Conservation (phyloP, 805 yeast species). For the Wickerhamomyces rabaulensis region DNA sequence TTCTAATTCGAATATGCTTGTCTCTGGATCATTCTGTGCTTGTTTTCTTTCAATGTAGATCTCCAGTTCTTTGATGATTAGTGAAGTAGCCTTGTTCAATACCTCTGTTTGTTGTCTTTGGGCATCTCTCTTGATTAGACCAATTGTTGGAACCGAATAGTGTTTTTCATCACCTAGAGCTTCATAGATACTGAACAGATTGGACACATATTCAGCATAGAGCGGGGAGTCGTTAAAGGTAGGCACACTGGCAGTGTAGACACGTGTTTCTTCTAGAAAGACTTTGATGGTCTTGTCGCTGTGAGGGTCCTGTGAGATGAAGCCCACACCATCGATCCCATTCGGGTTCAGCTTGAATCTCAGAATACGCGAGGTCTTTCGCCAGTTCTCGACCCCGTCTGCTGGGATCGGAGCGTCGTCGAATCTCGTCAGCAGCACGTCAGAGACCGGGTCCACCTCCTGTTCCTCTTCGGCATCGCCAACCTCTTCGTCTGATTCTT, state of each 20-base stretch:
- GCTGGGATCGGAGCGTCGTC: conserved; percentile 31
- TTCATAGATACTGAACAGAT: conserved; percentile 49
- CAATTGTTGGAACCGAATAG: conserved; percentile 36
- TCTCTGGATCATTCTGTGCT: conserved; percentile 24
- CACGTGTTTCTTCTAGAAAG: conserved; percentile 35
- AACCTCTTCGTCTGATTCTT: conserved; percentile 11
- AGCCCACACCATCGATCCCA: conserved; percentile 36
- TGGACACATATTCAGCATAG: conserved; percentile 43
- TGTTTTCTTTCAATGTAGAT: conserved; percentile 27
- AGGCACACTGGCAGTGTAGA: conserved; percentile 36
- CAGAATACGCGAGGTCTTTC: conserved; percentile 29
- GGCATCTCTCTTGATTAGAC: conserved; percentile 29
- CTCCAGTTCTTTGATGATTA: conserved; percentile 30
- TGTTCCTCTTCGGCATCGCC: conserved; percentile 18
- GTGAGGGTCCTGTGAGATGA: conserved; percentile 27
- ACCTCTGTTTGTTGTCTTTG: conserved; percentile 30
- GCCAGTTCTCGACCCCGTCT: conserved; percentile 28
- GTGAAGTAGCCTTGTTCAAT: conserved; percentile 31
- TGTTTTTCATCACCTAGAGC: conserved; percentile 38
- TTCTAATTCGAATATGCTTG: conserved; percentile 32
- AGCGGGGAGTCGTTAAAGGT: conserved; percentile 35
- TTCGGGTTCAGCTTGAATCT: conserved; percentile 44
- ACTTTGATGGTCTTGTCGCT: conserved; percentile 22
- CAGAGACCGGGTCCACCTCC: conserved; percentile 23
- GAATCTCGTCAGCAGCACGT: conserved; percentile 26